These are phyloP conservation scores for Anisodus acutangulus DNA, from an alignment of 257 asterid species.

Conservation along the genomic window DNA sequence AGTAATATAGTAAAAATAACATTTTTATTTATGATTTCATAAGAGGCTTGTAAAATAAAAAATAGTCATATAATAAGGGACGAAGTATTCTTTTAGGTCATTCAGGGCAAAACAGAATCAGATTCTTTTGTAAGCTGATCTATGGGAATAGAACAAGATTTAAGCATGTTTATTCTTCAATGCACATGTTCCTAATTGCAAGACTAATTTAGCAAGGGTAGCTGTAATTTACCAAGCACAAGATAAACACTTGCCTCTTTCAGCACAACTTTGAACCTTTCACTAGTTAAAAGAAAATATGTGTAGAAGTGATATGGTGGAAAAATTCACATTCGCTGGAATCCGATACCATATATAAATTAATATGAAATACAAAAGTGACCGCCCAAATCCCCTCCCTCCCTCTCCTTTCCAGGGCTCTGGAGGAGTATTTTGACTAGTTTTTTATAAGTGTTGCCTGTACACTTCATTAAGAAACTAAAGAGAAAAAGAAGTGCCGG, in stretches of 20 bases:
- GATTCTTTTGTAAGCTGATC: conserved; percentile 13
- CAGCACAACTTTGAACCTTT: not conserved
- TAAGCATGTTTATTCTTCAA: not conserved
- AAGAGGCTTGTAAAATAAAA: too few relatives aligned
- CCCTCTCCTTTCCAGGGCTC: not conserved
- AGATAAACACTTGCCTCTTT: not conserved
- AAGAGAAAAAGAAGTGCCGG: not conserved
- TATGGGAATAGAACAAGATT: not conserved
- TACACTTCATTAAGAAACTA: not conserved
- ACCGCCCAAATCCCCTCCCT: not conserved
- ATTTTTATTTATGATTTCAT: too few relatives aligned
- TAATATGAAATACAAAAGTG: not conserved
- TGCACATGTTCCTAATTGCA: not conserved
- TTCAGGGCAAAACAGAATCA: not conserved
- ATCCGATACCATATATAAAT: not conserved
- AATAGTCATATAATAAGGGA: too few relatives aligned
- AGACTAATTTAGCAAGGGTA: not conserved
- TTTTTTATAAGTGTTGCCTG: not conserved
- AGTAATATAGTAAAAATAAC: too few relatives aligned
- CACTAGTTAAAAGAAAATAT: not conserved
- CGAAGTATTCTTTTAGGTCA: not conserved
- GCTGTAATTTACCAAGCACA: not conserved
- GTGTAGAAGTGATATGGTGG: not conserved
- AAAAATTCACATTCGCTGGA: not conserved
- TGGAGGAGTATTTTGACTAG: not conserved